Evolutionary conservation across 2,329 filamentous ascomycete species (phyloP).

Genomic region (Leptographium wingfieldii): DNA sequence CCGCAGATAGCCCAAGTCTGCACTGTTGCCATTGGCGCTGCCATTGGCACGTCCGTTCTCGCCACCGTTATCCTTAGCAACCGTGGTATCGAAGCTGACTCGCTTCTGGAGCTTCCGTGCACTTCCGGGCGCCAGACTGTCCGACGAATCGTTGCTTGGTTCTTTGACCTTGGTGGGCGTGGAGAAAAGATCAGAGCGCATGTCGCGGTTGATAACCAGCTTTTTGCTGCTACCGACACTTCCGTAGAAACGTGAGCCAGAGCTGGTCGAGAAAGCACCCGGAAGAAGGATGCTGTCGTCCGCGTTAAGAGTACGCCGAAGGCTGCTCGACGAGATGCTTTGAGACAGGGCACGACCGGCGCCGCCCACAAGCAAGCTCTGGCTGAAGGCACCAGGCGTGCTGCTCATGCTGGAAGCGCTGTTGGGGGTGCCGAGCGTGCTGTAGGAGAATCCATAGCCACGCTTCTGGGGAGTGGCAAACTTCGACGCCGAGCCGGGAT

Average conservation of each 20-base stretch:
- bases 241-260: conserved; percentile 50
- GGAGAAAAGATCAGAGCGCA: conserved; percentile 61
- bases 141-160: conserved; percentile 17
- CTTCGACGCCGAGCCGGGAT: conserved; percentile 65
- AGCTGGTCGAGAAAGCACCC: conserved; percentile 66
- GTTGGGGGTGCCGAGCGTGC: conserved; percentile 73
- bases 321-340: conserved; percentile 77
- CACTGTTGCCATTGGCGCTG: conserved; percentile 29
- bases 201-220: conserved; percentile 78
- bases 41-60: conserved; percentile 8
- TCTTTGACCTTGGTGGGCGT: conserved; percentile 43
- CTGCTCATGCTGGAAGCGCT: conserved; percentile 55
- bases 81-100: conserved; percentile 78
- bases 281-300: conserved; percentile 81
- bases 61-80: conserved; percentile 23
- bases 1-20: conserved; percentile 48
- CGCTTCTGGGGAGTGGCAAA: conserved; percentile 75
- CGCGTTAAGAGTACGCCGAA: conserved; percentile 67
- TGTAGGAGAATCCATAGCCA: conserved; percentile 87
- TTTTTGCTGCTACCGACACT: conserved; percentile 69
- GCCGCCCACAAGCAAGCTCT: conserved; percentile 55
- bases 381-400: conserved; percentile 51
- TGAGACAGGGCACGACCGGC: conserved; percentile 60
- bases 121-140: conserved; percentile 21
- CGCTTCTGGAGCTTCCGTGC: conserved; percentile 59